These are phyloP conservation scores for Talaromyces sp. DNA, from an alignment of 2,329 filamentous ascomycete genomes.

Conservation along the genomic window DNA sequence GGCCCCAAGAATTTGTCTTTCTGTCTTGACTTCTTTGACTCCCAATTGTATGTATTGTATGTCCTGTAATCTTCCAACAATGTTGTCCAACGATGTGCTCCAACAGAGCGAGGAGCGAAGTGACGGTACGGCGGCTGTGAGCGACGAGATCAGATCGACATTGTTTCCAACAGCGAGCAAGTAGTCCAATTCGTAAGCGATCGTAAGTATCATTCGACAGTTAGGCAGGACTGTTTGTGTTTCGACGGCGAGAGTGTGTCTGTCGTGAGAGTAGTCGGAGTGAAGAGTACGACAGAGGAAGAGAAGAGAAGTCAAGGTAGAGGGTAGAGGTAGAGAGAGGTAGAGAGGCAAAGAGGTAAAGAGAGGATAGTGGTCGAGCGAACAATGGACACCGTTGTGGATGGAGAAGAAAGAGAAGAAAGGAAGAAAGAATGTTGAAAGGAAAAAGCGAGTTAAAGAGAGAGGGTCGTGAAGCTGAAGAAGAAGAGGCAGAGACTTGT, in stretches of 20 bases:
- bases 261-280: slow-evolving; percentile 8
- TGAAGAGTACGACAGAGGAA: slow-evolving; percentile 11
- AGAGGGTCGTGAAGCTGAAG: slow-evolving; percentile 11
- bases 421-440: slow-evolving; percentile 15
- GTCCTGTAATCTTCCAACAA: background rate
- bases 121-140: background rate
- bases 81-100: background rate
- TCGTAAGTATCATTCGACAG: background rate
- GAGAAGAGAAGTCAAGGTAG: slow-evolving; percentile 25
- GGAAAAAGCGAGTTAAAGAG: slow-evolving; percentile 5
- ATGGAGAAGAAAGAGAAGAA: slow-evolving; percentile 22
- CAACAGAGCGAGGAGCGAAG: background rate
- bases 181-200: slow-evolving; percentile 3
- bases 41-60: background rate
- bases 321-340: slow-evolving; percentile 18
- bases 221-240: background rate
- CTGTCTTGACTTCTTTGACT: background rate
- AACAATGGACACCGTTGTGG: slow-evolving; percentile 20
- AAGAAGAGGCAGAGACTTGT: slow-evolving; percentile 15
- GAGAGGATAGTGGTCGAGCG: slow-evolving; percentile 18
- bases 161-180: slow-evolving; percentile 7
- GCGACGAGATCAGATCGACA: slow-evolving; percentile 12
- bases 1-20: background rate
- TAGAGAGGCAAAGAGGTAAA: slow-evolving; percentile 18
- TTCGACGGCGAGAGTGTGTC: slow-evolving; percentile 20